These are phyloP conservation scores for Excoecaria agallocha DNA, from an alignment of 345 rosid species.

Conservation along the genomic window DNA sequence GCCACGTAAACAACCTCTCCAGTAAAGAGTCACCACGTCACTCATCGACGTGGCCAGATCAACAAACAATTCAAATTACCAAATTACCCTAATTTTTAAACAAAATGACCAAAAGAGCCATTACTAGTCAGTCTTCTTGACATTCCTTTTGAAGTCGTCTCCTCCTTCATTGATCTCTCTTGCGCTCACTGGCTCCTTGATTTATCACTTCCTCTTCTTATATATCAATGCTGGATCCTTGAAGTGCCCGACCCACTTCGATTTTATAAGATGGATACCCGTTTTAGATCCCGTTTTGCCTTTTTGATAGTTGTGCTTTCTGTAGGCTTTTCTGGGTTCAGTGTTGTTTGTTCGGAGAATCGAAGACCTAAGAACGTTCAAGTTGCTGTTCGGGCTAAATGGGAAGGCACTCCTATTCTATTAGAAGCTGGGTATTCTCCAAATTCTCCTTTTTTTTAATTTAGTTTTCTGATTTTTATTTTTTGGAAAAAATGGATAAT, in stretches of 20 bases:
- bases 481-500: neutral
- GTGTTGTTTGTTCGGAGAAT: constrained; percentile 43
- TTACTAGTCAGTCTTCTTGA: neutral
- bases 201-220: neutral
- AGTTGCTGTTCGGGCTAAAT: constrained; percentile 80
- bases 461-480: neutral
- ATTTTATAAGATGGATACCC: constrained; percentile 12
- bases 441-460: neutral
- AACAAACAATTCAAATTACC: neutral
- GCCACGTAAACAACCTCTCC: neutral
- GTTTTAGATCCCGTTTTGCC: constrained; percentile 54
- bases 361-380: constrained; percentile 84
- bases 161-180: constrained; percentile 1
- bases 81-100: neutral
- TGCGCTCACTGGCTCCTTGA: neutral
- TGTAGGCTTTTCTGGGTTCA: constrained; percentile 30
- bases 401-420: constrained; percentile 94
- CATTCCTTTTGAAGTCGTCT: constrained; percentile 7
- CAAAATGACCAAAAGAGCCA: constrained; percentile 7
- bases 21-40: neutral
- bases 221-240: constrained; percentile 25
- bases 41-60: neutral
- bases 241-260: neutral
- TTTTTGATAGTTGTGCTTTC: constrained; percentile 38
- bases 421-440: constrained; percentile 81